Conservation (phyloP, 169 alveolate genomes). For the Plasmodium cynomolgi region DNA sequence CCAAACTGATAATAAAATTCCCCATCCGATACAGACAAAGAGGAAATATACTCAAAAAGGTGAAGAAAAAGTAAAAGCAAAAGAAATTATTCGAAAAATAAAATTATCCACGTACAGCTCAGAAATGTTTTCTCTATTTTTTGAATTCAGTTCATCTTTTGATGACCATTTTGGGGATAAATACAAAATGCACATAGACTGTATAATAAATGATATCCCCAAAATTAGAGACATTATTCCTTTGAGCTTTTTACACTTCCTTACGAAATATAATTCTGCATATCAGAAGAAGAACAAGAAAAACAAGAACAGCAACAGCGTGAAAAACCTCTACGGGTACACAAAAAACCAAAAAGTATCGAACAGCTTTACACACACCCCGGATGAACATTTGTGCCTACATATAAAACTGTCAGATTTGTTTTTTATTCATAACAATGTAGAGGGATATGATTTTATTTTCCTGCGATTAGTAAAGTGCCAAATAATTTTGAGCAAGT, state of each 20-base stretch:
- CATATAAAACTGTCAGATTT: slow-evolving; percentile 43
- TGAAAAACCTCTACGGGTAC: neutral
- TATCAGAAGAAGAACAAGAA: slow-evolving; percentile 27
- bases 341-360: neutral
- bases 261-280: slow-evolving; percentile 31
- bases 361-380: neutral
- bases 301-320: neutral
- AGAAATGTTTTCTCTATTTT: slow-evolving; percentile 51
- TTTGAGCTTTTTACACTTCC: slow-evolving; percentile 23
- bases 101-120: slow-evolving; percentile 48
- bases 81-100: slow-evolving; percentile 8
- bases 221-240: slow-evolving; percentile 31
- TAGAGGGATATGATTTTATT: slow-evolving; percentile 18
- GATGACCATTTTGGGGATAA: slow-evolving; percentile 41
- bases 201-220: slow-evolving; percentile 12
- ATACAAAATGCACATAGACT: slow-evolving; percentile 38
- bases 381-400: slow-evolving; percentile 23
- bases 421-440: slow-evolving; percentile 15
- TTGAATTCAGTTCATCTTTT: slow-evolving; percentile 61
- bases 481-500: slow-evolving; percentile 33
- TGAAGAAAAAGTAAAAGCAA: neutral
- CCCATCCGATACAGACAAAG: no score
- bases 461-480: slow-evolving; percentile 21
- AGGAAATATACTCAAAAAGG: neutral
- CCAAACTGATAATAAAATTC: neutral